A percentile compares a stretch with the other conserved stretches of the same genome.
phyloP scores from a whole-genome alignment of 208 protist species.

The Crithidia expoeki region DNA sequence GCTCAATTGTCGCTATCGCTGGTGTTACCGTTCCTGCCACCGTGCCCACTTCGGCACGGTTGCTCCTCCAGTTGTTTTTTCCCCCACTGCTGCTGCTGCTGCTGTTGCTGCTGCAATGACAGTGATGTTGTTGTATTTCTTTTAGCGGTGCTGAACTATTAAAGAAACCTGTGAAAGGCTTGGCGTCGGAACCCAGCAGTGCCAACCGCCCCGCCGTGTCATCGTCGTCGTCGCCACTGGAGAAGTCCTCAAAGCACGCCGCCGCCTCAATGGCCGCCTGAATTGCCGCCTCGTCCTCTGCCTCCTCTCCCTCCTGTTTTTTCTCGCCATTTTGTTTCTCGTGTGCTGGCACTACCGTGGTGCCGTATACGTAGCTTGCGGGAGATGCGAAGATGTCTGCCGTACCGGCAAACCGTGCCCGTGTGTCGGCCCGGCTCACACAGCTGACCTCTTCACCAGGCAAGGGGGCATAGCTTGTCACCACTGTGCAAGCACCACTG shows the following conservation, averaged over 20 bases:
- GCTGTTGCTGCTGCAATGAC: neutral
- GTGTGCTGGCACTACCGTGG: neutral
- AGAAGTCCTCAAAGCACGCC: slow-evolving; percentile 18
- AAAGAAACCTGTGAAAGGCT: neutral
- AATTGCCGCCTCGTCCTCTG: slow-evolving; percentile 14
- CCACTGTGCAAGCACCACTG: too few species aligned
- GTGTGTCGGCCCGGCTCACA: too few species aligned
- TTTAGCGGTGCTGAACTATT: too few species aligned
- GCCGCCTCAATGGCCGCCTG: slow-evolving; percentile 22
- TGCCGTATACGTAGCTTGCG: too few species aligned
- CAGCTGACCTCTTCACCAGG: too few species aligned
- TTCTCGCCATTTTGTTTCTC: neutral
- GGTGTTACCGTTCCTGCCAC: neutral
- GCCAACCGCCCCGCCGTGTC: neutral
- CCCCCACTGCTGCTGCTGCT: neutral
- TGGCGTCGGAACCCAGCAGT: neutral
- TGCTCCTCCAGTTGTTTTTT: too few species aligned
- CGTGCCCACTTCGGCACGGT: neutral
- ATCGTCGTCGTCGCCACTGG: slow-evolving; percentile 18
- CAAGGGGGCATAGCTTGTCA: too few species aligned
- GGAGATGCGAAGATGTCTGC: too few species aligned
- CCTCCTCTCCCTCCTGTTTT: neutral
- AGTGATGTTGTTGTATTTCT: neutral
- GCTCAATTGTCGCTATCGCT: too few species aligned
- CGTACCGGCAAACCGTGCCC: too few species aligned